Evolutionary conservation across 345 rosid species (phyloP).

Genomic region (Clausena lansium): DNA sequence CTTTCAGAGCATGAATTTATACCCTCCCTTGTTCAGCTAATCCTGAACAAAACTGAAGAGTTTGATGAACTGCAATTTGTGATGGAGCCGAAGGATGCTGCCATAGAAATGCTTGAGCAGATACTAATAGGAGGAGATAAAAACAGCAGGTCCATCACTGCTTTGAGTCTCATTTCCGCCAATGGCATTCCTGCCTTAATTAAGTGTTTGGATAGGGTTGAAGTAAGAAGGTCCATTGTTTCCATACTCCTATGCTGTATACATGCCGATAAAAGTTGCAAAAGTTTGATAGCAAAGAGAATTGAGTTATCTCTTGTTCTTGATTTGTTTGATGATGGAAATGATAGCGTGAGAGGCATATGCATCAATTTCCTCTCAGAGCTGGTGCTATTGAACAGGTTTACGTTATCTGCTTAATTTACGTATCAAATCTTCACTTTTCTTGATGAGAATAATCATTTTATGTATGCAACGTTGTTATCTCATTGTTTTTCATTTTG

Average conservation of each 20-base stretch:
- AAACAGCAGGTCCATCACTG: slow-evolving; percentile 34
- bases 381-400: slow-evolving; percentile 60
- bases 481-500: not conserved
- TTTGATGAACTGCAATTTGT: slow-evolving; percentile 34
- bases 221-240: slow-evolving; percentile 41
- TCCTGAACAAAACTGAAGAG: slow-evolving; percentile 35
- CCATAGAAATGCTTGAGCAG: slow-evolving; percentile 59
- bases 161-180: slow-evolving; percentile 42
- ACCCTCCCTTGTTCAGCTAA: slow-evolving; percentile 52
- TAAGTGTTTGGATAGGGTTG: slow-evolving; percentile 48
- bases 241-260: slow-evolving; percentile 55
- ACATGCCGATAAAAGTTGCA: slow-evolving; percentile 50
- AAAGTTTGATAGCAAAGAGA: slow-evolving; percentile 44
- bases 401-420: slow-evolving; percentile 2
- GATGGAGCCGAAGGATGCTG: slow-evolving; percentile 56
- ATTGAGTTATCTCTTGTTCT: slow-evolving; percentile 51
- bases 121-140: slow-evolving; percentile 52
- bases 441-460: not conserved
- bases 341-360: slow-evolving; percentile 43
- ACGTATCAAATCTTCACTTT: not conserved
- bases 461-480: not conserved
- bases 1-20: slow-evolving; percentile 51
- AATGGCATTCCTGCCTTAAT: slow-evolving; percentile 53
- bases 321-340: slow-evolving; percentile 54
- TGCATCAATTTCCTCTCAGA: slow-evolving; percentile 57